Base-by-base conservation (phyloP, 2,329 filamentous ascomycete species). In the Didymella lethalis region DNA sequence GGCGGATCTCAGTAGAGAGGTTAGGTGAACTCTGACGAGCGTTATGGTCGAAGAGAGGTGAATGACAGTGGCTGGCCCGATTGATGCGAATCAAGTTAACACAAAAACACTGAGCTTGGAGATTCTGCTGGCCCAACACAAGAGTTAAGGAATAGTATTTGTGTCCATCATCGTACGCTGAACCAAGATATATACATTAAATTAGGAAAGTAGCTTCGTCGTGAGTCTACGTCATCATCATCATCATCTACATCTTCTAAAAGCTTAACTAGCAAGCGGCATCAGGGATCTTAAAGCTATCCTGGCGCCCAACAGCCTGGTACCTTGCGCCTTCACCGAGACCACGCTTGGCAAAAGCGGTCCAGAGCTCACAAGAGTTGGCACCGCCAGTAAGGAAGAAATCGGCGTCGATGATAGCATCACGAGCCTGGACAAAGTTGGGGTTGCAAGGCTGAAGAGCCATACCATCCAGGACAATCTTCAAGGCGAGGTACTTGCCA, bases 371-470 rank as follows among this genome's bases (percentile, higher is more conserved):
- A 52, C 84, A 86, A 12, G 66, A 58, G 70, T 86, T 86, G 11
- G 66, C 69, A 2, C 84, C 84, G 0, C 77, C 79, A 1, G 84
- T 86, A 8, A 86, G 75, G 4, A 79, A 79, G 32, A 71, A 72
- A 66, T 86, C 84, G 0, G 84, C 84, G 57, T 86, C 85, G 23
- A 86, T 65, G 62, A 86, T 86, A 18, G 83, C 83, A 54, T 85
- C 79, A 28, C 85, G 78, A 1, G 83, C 83, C 52, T 80, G 78
- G 11, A 85, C 74, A 55, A 86, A 83, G 50, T 78, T 84, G 28
- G 84, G 84, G 65, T 80, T 82, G 75, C 84, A 86, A 16, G 84
- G 84, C 77, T 86, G 84, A 53, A 86, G 75, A 3, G 81, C 78
- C 80, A 86, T 79, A 10, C 76, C 84, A 43, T 84, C 80, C 2